These are phyloP conservation scores for Wickerhamiella galacta DNA, from an alignment of 805 yeast genomes.

Conservation along the genomic window DNA sequence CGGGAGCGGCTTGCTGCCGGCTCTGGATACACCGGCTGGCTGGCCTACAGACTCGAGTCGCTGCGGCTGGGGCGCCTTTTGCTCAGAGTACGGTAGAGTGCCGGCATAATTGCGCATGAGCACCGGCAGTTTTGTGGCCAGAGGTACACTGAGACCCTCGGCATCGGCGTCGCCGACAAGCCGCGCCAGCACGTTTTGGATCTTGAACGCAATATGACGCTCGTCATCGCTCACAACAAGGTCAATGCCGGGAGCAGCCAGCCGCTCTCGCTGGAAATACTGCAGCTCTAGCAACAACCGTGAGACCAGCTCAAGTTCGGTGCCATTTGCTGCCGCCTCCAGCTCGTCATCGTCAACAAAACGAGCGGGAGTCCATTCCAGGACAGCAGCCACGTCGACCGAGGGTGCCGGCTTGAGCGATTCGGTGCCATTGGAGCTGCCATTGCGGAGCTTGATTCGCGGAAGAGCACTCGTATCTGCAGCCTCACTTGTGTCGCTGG, in stretches of 20 bases:
- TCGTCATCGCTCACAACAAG: conserved; percentile 19
- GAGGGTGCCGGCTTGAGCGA: neutral
- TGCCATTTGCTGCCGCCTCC: conserved; percentile 29
- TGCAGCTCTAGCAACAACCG: conserved; percentile 33
- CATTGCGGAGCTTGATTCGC: no score
- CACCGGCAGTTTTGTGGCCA: conserved; percentile 38
- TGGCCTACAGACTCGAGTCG: neutral
- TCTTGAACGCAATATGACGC: conserved; percentile 20
- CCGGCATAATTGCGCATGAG: conserved; percentile 63
- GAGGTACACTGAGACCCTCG: conserved; percentile 7
- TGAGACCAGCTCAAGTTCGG: conserved; percentile 27
- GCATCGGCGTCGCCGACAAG: conserved; percentile 24
- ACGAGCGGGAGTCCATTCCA: conserved; percentile 35
- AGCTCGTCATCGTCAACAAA: conserved; percentile 36
- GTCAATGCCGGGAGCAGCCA: conserved; percentile 14
- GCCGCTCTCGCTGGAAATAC: conserved; percentile 33
- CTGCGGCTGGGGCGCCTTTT: neutral
- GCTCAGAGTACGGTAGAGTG: conserved; percentile 36
- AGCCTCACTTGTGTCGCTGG: no score
- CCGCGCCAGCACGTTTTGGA: conserved; percentile 27
- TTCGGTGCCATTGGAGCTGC: neutral
- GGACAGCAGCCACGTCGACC: conserved; percentile 20
- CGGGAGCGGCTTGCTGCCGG: no score
- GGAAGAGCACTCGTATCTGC: no score
- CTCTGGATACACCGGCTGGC: neutral